phyloP scores from a whole-genome alignment of 176 grass and related monocot genomes.

The barley (Hordeum vulgare) region DNA sequence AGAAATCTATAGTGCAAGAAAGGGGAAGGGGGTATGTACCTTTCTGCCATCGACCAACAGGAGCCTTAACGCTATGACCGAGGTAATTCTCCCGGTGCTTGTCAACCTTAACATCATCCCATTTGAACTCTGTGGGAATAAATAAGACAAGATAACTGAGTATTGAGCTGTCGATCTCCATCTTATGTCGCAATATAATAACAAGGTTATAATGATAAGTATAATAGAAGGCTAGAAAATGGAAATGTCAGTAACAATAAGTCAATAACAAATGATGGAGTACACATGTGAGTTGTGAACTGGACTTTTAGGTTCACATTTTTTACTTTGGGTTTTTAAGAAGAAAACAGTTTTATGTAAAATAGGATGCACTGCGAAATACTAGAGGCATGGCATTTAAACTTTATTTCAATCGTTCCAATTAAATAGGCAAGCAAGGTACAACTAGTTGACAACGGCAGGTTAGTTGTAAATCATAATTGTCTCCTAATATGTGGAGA shows the following conservation, averaged over 20 bases:
- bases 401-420: neutral
- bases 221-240: neutral
- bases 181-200: neutral
- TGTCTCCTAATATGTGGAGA: neutral
- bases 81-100: constrained; percentile 98
- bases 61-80: constrained; percentile 86
- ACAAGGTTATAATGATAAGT: neutral
- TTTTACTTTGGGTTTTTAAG: neutral
- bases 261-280: neutral
- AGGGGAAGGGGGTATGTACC: too few species aligned
- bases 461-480: neutral
- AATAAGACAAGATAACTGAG: neutral
- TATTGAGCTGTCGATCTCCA: neutral
- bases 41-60: constrained; percentile 99
- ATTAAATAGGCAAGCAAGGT: neutral
- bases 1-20: neutral
- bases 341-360: neutral
- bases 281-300: neutral
- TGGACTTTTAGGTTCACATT: neutral
- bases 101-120: constrained; percentile 99
- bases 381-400: neutral
- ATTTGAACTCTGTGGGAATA: constrained; percentile 81
- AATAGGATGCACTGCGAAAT: neutral
- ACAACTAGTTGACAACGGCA: neutral
- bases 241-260: neutral